These are phyloP conservation scores for Phytophthora sansomeana DNA, from an alignment of 352 stramenopile species.

Conservation along the genomic window DNA sequence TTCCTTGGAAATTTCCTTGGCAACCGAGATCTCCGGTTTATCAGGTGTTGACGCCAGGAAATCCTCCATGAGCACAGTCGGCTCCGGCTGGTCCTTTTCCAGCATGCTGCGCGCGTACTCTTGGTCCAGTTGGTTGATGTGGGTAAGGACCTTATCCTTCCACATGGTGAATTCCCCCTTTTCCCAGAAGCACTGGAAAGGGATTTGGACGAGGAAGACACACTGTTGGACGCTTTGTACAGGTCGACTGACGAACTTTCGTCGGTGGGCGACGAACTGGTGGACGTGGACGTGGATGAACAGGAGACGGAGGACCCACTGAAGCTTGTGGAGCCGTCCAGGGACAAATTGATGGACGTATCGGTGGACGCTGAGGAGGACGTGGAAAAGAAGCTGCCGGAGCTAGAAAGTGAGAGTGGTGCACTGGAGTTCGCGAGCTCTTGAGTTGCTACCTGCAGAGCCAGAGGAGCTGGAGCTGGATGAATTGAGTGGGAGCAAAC, in stretches of 20 bases:
- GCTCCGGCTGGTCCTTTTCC: no score
- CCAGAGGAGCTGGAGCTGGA: no score
- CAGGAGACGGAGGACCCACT: no score
- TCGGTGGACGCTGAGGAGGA: slow-evolving; percentile 7
- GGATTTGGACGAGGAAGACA: neutral
- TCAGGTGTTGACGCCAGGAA: no score
- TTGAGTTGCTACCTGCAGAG: neutral
- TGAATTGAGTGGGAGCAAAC: neutral
- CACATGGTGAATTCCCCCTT: no score
- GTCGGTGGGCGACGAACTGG: neutral
- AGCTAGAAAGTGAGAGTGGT: slow-evolving; percentile 13
- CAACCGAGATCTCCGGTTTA: no score
- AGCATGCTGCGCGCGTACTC: no score
- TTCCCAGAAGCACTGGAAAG: slow-evolving; percentile 7
- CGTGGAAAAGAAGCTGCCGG: slow-evolving; percentile 1
- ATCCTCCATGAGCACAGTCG: no score
- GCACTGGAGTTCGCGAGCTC: slow-evolving; percentile 6
- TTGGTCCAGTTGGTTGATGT: neutral
- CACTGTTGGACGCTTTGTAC: neutral
- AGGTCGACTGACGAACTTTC: slow-evolving; percentile 16
- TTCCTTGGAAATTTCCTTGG: no score
- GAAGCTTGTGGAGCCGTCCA: slow-evolving; percentile 7
- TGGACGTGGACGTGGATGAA: neutral
- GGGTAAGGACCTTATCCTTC: no score
- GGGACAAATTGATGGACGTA: slow-evolving; percentile 12